A percentile compares a stretch with the other conserved stretches of the same genome.
These are phyloP conservation scores for Asterionellopsis glacialis DNA, from an alignment of 108 stramenopile genomes.

Conservation along the genomic window DNA sequence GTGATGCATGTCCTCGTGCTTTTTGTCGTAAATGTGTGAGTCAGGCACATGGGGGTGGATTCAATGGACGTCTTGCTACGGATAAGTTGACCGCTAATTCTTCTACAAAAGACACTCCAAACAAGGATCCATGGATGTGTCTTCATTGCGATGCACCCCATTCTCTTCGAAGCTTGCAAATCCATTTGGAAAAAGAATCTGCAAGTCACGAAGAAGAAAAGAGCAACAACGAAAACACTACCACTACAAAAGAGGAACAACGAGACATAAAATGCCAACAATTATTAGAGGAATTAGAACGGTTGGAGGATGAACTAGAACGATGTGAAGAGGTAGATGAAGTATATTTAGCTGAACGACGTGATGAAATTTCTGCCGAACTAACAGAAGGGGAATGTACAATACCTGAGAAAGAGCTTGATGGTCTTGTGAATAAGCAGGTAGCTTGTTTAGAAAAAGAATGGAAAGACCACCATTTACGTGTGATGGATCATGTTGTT, in stretches of 20 bases:
- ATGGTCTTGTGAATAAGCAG: not conserved
- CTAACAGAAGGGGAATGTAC: not conserved
- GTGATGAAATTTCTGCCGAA: not conserved
- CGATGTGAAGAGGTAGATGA: conserved; percentile 14
- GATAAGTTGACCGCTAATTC: too few relatives aligned
- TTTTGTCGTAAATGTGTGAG: conserved; percentile 36
- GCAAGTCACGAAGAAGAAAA: conserved; percentile 1
- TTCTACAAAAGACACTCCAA: conserved; percentile 3
- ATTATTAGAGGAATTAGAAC: conserved; percentile 19
- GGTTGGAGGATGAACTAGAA: conserved; percentile 14
- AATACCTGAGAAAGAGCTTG: not conserved
- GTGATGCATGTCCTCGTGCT: conserved; percentile 41
- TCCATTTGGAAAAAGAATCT: conserved; percentile 3
- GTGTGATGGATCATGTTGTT: conserved; percentile 20
- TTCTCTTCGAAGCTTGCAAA: conserved; percentile 8
- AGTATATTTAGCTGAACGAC: not conserved
- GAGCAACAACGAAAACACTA: not conserved
- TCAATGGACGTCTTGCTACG: conserved; percentile 9
- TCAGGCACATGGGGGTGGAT: conserved; percentile 17
- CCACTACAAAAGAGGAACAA: not conserved
- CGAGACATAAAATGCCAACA: not conserved
- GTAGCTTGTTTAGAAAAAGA: not conserved
- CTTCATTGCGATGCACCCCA: conserved; percentile 26
- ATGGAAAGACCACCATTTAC: conserved; percentile 17
- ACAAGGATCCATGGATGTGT: conserved; percentile 46